Conservation (phyloP, 305 asterid genomes). For the Fraxinus sp. region DNA sequence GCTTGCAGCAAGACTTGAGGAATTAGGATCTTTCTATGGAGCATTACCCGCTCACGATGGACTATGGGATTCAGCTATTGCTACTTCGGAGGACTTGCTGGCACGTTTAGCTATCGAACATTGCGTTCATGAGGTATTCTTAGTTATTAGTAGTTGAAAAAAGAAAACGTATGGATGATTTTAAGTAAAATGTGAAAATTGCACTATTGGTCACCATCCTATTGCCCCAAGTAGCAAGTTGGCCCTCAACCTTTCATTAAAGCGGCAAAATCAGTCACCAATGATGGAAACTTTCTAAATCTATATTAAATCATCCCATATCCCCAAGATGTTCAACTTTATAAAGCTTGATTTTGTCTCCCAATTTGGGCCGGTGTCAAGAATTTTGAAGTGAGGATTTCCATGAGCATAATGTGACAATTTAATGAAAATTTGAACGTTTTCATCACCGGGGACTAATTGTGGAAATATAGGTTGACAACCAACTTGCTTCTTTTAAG, state of each 20-base stretch:
- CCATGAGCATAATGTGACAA: not conserved
- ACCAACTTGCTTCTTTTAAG: not conserved
- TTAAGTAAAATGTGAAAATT: not conserved
- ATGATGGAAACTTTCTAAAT: not conserved
- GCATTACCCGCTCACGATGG: slow-evolving; percentile 96
- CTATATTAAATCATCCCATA: not conserved
- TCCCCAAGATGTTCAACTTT: not conserved
- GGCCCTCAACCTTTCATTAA: not conserved
- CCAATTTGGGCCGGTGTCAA: not conserved
- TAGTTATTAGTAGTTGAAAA: slow-evolving; percentile 4
- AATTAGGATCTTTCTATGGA: slow-evolving; percentile 90
- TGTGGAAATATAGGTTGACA: not conserved
- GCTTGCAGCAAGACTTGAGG: slow-evolving; percentile 72
- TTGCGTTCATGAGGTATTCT: slow-evolving; percentile 90
- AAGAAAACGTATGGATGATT: not conserved
- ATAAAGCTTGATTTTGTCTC: not conserved
- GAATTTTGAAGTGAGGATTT: not conserved
- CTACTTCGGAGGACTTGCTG: slow-evolving; percentile 73
- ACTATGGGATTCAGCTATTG: slow-evolving; percentile 94
- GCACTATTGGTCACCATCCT: not conserved
- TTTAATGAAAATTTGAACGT: not conserved
- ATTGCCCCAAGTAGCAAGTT: not conserved
- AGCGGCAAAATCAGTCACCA: not conserved
- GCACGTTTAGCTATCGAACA: slow-evolving; percentile 90
- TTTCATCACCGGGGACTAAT: not conserved